Evolutionary conservation across 1,284 basidiomycete species (phyloP).

Genomic region (Hypsizygus ulmarius): DNA sequence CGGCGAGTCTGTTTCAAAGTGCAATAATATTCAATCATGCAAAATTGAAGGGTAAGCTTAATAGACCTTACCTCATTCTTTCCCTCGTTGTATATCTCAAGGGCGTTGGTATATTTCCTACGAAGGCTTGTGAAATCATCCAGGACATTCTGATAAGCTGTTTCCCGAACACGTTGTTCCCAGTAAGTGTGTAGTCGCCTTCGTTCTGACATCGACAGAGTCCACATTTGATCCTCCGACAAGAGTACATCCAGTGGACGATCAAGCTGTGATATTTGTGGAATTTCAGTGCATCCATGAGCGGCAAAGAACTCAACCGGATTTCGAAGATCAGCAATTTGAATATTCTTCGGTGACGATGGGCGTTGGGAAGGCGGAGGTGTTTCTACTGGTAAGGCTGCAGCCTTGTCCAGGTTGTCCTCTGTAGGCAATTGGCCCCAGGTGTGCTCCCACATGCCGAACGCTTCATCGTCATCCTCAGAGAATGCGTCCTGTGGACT

Average conservation of each 20-base stretch:
- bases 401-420: neutral
- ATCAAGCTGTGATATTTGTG: constrained; percentile 31
- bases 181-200: constrained; percentile 34
- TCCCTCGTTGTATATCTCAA: constrained; percentile 31
- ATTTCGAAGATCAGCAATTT: constrained; percentile 28
- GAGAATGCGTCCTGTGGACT: neutral
- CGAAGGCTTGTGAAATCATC: constrained; percentile 35
- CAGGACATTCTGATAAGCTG: constrained; percentile 28
- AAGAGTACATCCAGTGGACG: constrained; percentile 39
- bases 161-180: constrained; percentile 31
- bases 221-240: constrained; percentile 38
- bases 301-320: constrained; percentile 33
- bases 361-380: neutral
- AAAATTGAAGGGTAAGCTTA: neutral
- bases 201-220: constrained; percentile 42
- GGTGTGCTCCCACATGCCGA: neutral
- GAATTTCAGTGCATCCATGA: constrained; percentile 31
- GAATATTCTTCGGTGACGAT: constrained; percentile 4
- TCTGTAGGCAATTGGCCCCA: neutral
- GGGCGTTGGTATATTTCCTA: constrained; percentile 24
- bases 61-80: constrained; percentile 34
- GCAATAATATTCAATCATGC: neutral
- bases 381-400: neutral
- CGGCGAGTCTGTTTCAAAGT: constrained; percentile 33
- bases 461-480: constrained; percentile 6